Base-by-base conservation (phyloP, 495 filamentous ascomycete genomes). In the Achaetomiella virescens region DNA sequence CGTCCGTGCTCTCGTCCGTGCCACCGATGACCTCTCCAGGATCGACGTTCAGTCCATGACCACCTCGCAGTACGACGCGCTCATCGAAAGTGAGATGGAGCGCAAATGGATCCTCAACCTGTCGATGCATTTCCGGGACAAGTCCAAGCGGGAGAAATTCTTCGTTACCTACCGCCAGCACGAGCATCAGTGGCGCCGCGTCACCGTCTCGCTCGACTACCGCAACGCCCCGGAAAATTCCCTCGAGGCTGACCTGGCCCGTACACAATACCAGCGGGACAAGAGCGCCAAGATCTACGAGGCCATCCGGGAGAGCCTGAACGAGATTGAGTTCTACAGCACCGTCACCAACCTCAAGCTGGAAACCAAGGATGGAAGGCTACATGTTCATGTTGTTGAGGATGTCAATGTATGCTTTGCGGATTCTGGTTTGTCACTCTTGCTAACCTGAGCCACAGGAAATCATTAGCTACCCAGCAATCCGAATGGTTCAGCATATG, bases 351-450 rank as follows among this genome's bases (percentile, higher is more conserved):
- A 98, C 65, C 79, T 98, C 43, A 97, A 96, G 68, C 76, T 98
- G 15, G 84, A 96, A 68, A 98, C 93, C 1, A 85, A 81, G 37
- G 89, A 96, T 42, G 90, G 90, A 24, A 82, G 90, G 45, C 76
- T 98, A 46, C 93, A 98, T 71, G 91, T 98, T 20, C 93, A 97
- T 68, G 93, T 98, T 44, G 95, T 92, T n/a, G 93, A 97, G 68
- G 93, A 98, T 70, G 81, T 90, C 45, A 93, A 97, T 66, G 76
- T 78, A 61, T 22, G 75, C 72, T 52, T 18, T 54, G 15, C 42
- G 12, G 43, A 29, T 22, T 17, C 12, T 12, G 31, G 54, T 38
- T 10, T 37, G 10, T 45, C 37, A 31, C 10, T n/a, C 12, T 22
- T 37, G 22, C 54, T 63, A 17, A 62, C 66, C 12, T 33, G 31